Base-by-base conservation (phyloP, 306 rosid species). In the Nissolia schottii region DNA sequence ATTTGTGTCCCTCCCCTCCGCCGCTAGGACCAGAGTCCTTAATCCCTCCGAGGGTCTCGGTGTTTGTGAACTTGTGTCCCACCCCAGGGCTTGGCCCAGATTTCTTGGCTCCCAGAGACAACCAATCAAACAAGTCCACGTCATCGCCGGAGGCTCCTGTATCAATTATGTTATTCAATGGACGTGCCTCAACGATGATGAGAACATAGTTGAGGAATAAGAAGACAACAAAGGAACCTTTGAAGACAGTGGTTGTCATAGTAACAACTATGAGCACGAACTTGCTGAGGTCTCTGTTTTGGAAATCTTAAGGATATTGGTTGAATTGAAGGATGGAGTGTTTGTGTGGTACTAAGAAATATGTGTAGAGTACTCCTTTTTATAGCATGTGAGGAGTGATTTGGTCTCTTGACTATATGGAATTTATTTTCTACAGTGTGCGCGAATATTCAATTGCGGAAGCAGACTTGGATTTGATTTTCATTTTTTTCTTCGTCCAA, bases 91-190 rank as follows among this genome's bases (percentile, higher is more conserved):
- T 45, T 23, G 55, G 65, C 53, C 65, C 67, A 5, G 48, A 43
- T 13, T 71, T 20, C 70, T 73, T 73, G 18, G 84, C 71, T 58
- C 85, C 87, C 1, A 87, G 75, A 62, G 81, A 76, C 0, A 86
- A 65, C 67, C 86, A 78, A 1, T 74, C 84, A 59, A 76, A 84
- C 63, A 84, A 77, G 46, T 58, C 76, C 10, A 55, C 76, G 12
- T 56, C 53, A 5, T 65, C 74, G 64, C 18, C 72, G 1, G 24
- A 1, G 11, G 70, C 65, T 45, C 32, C 60, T 16, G 59, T 29
- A 61, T 45, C 58, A 48, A 70, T n/a, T n/a, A n/a, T 65, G 16
- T 73, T 48, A 56, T 53, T 59, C 9, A 88, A 67, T 14, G 86
- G 86, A 32, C 91, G 82, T 6, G 73, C 82, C 65, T 81, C 83